Base-by-base conservation (phyloP, 139 green algal genomes). In the Microglena sp. region DNA sequence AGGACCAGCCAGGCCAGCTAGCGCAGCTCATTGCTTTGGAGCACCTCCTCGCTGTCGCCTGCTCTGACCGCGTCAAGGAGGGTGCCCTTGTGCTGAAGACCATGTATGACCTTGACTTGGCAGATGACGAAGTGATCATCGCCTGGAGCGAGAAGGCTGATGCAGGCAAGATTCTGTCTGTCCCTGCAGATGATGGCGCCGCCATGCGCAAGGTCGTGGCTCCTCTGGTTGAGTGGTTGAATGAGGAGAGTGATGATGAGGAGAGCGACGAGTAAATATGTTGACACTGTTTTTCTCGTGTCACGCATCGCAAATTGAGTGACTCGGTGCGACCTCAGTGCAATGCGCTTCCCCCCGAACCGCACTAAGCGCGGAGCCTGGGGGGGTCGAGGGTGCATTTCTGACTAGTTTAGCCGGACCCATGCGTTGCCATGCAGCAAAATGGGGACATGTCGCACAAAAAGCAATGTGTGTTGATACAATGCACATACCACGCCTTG, bases 61-160 rank as follows among this genome's bases (percentile, higher is more conserved):
- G 33, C 15, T 35, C 59, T 24, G 71, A 72, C 18, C 76, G 76
- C 50, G 50, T 79, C 31, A 83, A 80, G 50, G 88, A 96, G 75
- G 69, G 78, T 1, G 65, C 87, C 0, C 67, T 88, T 43, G 73
- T 88, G n/a, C 71, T 97, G 8, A 96, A 97, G 83, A 69, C 60
- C 32, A 65, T 95, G 55, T 97, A 97, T 60, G 92, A 98, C 57
- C 68, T 77, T 28, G 92, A 98, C 65, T 55, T 96, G 33, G 73
- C 85, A 5, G 87, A 95, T 22, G 92, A 97, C 65, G 82, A 90
- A 26, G 68, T 92, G 32, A 91, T 98, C 40, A 30, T 90, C 30
- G 87, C 77, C 11, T 95, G 87, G 87, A 69, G 58, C 27, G 68
- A 65, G 27, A 80, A 82, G 69, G 45, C 32, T 4, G 73, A 85